These are phyloP conservation scores for Lactarius pseudohatsudake DNA, from an alignment of 768 basidiomycete species.

Conservation along the genomic window DNA sequence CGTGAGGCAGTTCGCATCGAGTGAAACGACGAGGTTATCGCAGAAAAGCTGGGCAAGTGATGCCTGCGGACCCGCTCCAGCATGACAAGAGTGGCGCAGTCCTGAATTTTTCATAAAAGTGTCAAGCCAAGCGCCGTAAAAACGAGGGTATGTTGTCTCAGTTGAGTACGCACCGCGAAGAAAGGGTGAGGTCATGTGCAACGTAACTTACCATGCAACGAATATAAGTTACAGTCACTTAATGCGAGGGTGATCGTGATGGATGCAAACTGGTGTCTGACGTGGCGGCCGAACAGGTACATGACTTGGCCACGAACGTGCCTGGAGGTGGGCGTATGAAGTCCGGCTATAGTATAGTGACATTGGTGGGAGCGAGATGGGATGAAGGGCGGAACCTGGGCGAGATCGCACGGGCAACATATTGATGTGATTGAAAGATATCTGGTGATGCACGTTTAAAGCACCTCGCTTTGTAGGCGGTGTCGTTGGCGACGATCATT, in stretches of 20 bases:
- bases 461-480: background rate
- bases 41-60: background rate
- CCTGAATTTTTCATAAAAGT: background rate
- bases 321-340: slow-evolving; percentile 40
- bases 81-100: background rate
- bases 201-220: background rate
- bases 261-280: too few species aligned
- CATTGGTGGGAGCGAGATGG: background rate
- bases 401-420: too few species aligned
- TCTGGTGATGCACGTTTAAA: too few species aligned
- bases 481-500: background rate
- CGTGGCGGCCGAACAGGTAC: too few species aligned
- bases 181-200: background rate
- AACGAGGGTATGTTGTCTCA: background rate
- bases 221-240: slow-evolving; percentile 18
- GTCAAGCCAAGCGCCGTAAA: background rate
- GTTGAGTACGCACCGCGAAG: background rate
- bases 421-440: slow-evolving; percentile 31
- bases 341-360: slow-evolving; percentile 28
- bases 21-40: background rate
- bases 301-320: slow-evolving; percentile 34
- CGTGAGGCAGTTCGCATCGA: background rate
- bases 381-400: background rate
- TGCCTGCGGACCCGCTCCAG: background rate
- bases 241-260: too few species aligned